Percentiles rank a stretch among this genome's conserved stretches.
Evolutionary conservation across 108 stramenopile genomes (phyloP).

Genomic region (Conticribra guillardii): DNA sequence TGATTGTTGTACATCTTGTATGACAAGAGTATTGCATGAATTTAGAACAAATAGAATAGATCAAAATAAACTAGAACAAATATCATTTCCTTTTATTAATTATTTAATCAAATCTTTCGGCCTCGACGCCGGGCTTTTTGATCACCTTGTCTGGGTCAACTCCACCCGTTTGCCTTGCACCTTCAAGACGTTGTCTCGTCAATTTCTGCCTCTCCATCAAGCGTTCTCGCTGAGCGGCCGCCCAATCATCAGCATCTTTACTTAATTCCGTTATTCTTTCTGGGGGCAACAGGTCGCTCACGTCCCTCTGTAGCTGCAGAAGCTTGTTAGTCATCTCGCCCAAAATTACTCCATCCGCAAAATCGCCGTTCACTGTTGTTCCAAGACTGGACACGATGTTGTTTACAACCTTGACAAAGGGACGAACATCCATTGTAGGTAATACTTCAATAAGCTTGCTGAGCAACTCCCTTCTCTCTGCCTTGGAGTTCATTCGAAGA

Average conservation of each 20-base stretch:
- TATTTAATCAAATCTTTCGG: conserved; percentile 43
- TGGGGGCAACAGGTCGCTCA: conserved; percentile 81
- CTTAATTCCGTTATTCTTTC: conserved; percentile 77
- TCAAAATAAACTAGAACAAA: no score
- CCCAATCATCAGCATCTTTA: conserved; percentile 89
- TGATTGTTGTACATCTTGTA: no score
- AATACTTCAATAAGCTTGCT: conserved; percentile 78
- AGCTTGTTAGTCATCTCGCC: conserved; percentile 88
- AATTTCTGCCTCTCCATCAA: conserved; percentile 67
- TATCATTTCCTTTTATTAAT: no score
- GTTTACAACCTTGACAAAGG: conserved; percentile 88
- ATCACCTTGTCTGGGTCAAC: conserved; percentile 44
- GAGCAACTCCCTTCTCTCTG: conserved; percentile 67
- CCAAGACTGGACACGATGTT: conserved; percentile 86
- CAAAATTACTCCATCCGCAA: conserved; percentile 54
- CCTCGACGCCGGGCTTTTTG: conserved; percentile 34
- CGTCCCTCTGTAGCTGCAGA: conserved; percentile 78
- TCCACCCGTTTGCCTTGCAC: conserved; percentile 33
- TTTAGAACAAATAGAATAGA: no score
- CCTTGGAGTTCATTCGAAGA: conserved; percentile 80
- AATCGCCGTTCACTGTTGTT: conserved; percentile 74
- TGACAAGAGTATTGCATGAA: no score
- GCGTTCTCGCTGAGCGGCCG: conserved; percentile 64
- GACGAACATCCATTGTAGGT: conserved; percentile 89
- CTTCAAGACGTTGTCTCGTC: conserved; percentile 67